These are phyloP conservation scores for Suzukiozyma palmioleophila DNA, from an alignment of 1,139 yeast genomes.

Conservation along the genomic window DNA sequence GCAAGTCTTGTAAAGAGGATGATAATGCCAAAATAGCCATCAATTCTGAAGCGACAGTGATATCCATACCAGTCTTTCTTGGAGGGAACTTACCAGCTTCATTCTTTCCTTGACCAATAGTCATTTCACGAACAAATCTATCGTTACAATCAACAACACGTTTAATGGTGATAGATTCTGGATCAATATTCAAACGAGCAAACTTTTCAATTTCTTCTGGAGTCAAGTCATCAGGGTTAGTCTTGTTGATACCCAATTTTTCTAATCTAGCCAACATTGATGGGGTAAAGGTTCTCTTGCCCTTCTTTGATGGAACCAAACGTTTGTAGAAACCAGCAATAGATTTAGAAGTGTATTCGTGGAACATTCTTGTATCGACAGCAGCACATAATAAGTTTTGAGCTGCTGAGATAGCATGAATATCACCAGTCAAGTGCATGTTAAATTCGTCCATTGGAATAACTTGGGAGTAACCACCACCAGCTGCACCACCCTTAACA, in stretches of 20 bases:
- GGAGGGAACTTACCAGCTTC: conserved; percentile 62
- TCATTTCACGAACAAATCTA: conserved; percentile 68
- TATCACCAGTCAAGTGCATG: conserved; percentile 82
- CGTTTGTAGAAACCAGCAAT: conserved; percentile 63
- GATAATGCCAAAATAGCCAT: conserved; percentile 81
- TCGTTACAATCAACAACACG: conserved; percentile 82
- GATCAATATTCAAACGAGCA: conserved; percentile 67
- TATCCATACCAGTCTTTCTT: conserved; percentile 74
- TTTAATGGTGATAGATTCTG: conserved; percentile 67
- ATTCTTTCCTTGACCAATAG: conserved; percentile 73
- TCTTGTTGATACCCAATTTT: conserved; percentile 60
- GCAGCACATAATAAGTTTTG: conserved; percentile 80
- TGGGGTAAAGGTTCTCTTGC: conserved; percentile 58
- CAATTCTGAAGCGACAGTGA: conserved; percentile 76
- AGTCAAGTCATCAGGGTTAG: conserved; percentile 65
- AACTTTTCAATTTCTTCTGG: conserved; percentile 59
- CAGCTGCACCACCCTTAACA: conserved; percentile 87
- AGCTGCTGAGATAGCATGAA: conserved; percentile 78
- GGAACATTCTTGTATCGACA: conserved; percentile 80
- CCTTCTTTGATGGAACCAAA: conserved; percentile 67
- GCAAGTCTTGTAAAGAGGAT: conserved; percentile 59
- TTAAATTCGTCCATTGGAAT: conserved; percentile 88
- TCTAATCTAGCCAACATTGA: conserved; percentile 62
- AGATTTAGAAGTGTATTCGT: conserved; percentile 65
- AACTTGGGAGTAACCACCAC: conserved; percentile 83